Evolutionary conservation across 2,329 filamentous ascomycete genomes (phyloP), one percentile per base, ranked within the genome.

Genomic region (Epichloe elymi): DNA sequence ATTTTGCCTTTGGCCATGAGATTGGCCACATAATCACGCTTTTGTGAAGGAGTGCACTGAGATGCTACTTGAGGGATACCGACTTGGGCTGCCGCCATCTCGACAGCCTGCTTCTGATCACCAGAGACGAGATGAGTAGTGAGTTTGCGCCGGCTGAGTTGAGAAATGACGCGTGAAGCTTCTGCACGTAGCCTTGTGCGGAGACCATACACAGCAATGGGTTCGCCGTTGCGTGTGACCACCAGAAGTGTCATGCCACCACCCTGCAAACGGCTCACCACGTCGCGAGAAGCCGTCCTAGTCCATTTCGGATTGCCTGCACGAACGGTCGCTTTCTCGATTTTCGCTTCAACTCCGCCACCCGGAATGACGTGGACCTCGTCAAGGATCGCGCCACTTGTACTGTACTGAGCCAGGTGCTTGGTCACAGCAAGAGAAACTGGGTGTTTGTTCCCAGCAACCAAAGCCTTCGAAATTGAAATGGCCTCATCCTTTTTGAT

Each of bases 61-160:
- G 70, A 68, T 15, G 65, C 66, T 2, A 72, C 65, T 30, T 75
- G 69, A 2, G 66, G 59, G 43, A 67, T 65, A 19, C 57, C 57
- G 26, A 65, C 59, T 26, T 57, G 78, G 70, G 38, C 61, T 5
- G 78, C 79, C n/a, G 75, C 63, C 14, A 66, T 57, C 33, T 70
- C 59, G 5, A 80, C 77, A 1, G 75, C 72, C 5, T 63, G 62
- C 7, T 65, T 59, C 49, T 76, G 69, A 54, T 83, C 80, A 33
- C 80, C 79, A 40, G 75, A 81, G 38, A 81, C 68, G 43, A 84
- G 67, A 52, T 76, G 74, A 4, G 78, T 65, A 0, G 59, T 54
- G 26, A 84, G 74, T n/a, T 67, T 65, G 15, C 72, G 72, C 4
- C 61, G 54, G 1, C 67, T 63, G 2, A 84, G 70, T 7, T 65